Evolutionary conservation across 2,329 filamentous ascomycete species (phyloP), one percentile per base, ranked within the genome.

Genomic region (Verticillium dahliae): DNA sequence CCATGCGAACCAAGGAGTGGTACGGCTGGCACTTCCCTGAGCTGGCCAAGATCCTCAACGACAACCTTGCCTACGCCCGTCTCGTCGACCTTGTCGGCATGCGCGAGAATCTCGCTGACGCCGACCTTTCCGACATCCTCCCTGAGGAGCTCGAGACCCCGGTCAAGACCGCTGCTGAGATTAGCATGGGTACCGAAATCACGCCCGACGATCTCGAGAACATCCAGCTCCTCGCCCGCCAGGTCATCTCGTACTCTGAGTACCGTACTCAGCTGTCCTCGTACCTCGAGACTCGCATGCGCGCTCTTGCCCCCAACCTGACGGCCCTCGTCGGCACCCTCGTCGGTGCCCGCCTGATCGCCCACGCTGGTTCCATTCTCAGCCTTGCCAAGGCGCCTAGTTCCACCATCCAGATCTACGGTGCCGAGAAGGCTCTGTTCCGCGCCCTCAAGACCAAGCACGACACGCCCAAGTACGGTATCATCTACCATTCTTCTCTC

Each of bases 11-110:
- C 65, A 98, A 98, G 87, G 95, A 99, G 78, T 99, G 95, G 95
- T 99, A 99, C 75, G 95, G 95, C 71, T 99, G 95, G 95, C 95
- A 98, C 79, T 99, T 98, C 82, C 95, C 95, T 50, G 95, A 99
- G 81, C 88, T 99, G 84, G 93, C 91, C 72, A 94, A 93, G 80
- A 97, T 98, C 72, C 84, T 97, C 69, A 96, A 96, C 76, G 95
- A 99, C 83, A 99, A 99, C 79, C 81, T 97, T 65, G 93, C 93
- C 67, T 99, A 97, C 75, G 88, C 93, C 63, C 89, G 89, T 68
- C 88, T 99, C 62, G 92, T 99, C 62, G 80, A 97, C 58, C 85
- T 89, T 67, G 91, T 96, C 81, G 95, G 95, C 69, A 91, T 96
- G 85, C 90, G 95, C 67, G 87, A 89, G 67, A 92, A 92, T 72